Percentiles rank a stretch among this genome's conserved stretches.
Evolutionary conservation across 257 asterid species (phyloP).

Genomic region (Scutellaria galericulata): DNA sequence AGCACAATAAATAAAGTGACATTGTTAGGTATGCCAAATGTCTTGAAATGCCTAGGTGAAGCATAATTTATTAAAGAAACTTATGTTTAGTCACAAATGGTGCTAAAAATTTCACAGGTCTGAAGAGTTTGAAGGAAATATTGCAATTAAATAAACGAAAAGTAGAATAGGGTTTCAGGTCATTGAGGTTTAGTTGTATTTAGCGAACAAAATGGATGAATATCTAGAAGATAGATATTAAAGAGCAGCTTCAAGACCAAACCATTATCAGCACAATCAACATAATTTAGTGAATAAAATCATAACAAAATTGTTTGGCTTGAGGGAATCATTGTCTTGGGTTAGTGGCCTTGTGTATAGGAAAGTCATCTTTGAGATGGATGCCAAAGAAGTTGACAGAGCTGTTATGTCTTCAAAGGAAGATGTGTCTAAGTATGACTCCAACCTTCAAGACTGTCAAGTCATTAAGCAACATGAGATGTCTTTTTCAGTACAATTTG

Average conservation of each 20-base stretch:
- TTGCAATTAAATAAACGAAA: not conserved
- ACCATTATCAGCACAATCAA: constrained; percentile 20
- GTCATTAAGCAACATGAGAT: too few species aligned
- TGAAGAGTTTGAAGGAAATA: not conserved
- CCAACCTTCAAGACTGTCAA: too few species aligned
- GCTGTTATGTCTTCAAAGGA: too few species aligned
- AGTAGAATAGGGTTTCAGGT: not conserved
- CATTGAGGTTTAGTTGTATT: constrained; percentile 3
- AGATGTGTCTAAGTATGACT: too few species aligned
- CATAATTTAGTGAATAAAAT: not conserved
- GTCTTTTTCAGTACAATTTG: too few species aligned
- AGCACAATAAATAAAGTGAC: not conserved
- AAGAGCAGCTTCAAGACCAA: constrained; percentile 26
- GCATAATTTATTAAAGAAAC: constrained; percentile 10
- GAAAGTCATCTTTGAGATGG: too few species aligned
- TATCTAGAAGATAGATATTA: not conserved
- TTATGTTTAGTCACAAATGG: not conserved
- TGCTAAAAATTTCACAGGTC: not conserved
- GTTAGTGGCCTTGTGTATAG: too few species aligned
- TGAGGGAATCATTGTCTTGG: too few species aligned
- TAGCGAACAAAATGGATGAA: not conserved
- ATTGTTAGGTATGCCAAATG: constrained; percentile 11
- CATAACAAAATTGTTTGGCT: too few species aligned
- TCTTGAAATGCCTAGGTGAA: constrained; percentile 26
- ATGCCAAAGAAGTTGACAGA: too few species aligned